Evolutionary conservation across 2,329 filamentous ascomycete species (phyloP).

Genomic region (Penicillium sp.): DNA sequence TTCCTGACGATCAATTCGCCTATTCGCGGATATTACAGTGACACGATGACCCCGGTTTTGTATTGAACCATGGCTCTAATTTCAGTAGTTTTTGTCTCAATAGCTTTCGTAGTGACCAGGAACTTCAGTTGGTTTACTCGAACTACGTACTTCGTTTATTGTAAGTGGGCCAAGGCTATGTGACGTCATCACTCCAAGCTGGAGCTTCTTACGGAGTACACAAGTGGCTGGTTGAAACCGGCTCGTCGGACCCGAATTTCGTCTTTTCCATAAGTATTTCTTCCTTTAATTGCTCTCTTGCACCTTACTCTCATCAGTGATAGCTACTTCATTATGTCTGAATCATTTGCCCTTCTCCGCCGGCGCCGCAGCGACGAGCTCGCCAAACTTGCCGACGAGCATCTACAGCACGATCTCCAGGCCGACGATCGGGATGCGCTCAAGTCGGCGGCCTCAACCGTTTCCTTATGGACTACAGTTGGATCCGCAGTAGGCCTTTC

Average conservation of each 20-base stretch:
- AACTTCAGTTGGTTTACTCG: not conserved
- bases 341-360: constrained; percentile 57
- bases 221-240: not conserved
- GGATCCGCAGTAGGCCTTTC: constrained; percentile 67
- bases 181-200: constrained; percentile 19
- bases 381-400: constrained; percentile 61
- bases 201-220: no score
- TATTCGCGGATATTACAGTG: not conserved
- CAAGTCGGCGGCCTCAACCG: constrained; percentile 60
- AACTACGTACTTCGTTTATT: not conserved
- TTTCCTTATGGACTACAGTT: constrained; percentile 61
- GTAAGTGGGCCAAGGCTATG: not conserved
- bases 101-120: not conserved
- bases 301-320: not conserved
- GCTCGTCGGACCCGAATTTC: not conserved
- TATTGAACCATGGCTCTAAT: not conserved
- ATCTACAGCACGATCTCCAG: constrained; percentile 64
- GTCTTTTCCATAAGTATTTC: not conserved
- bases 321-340: constrained; percentile 36
- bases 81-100: not conserved
- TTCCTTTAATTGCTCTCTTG: not conserved
- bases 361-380: constrained; percentile 58
- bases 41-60: no score
- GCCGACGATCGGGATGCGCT: constrained; percentile 65
- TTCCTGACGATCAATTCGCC: not conserved